These are phyloP conservation scores for Pleurotus ostreatus DNA, from an alignment of 768 basidiomycete species.

Conservation along the genomic window DNA sequence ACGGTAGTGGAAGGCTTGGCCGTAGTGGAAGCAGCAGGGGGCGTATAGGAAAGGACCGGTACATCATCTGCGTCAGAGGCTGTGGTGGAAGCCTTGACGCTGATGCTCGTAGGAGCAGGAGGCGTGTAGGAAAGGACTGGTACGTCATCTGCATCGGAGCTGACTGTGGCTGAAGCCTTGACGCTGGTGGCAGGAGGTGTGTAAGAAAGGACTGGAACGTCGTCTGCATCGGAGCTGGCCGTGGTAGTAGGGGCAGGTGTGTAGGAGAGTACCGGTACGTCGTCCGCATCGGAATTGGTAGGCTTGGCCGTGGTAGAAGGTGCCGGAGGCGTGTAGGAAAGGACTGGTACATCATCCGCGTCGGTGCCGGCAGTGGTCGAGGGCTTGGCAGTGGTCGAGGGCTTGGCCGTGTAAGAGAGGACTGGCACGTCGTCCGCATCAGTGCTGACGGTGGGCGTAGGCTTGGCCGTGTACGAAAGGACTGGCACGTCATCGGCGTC, in stretches of 20 bases:
- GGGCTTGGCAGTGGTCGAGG: not conserved
- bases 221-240: not conserved
- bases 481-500: not conserved
- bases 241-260: not conserved
- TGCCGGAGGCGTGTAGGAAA: not conserved
- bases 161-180: not conserved
- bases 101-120: not conserved
- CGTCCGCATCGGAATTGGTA: not conserved
- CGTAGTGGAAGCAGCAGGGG: not conserved
- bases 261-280: not conserved
- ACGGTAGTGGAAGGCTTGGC: not conserved
- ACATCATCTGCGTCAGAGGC: too few relatives aligned
- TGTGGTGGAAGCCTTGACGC: too few relatives aligned
- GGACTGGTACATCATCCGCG: conserved; percentile 1
- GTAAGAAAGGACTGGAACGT: conserved; percentile 1
- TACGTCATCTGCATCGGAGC: not conserved
- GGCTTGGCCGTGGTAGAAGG: not conserved
- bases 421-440: not conserved
- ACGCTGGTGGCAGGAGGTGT: not conserved
- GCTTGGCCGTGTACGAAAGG: not conserved
- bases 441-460: not conserved
- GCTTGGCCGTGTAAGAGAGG: not conserved
- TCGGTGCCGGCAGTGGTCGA: not conserved
- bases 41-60: not conserved
- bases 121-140: not conserved